Base-by-base conservation (phyloP, 23 red algal genomes). In the Agarophyton chilense region DNA sequence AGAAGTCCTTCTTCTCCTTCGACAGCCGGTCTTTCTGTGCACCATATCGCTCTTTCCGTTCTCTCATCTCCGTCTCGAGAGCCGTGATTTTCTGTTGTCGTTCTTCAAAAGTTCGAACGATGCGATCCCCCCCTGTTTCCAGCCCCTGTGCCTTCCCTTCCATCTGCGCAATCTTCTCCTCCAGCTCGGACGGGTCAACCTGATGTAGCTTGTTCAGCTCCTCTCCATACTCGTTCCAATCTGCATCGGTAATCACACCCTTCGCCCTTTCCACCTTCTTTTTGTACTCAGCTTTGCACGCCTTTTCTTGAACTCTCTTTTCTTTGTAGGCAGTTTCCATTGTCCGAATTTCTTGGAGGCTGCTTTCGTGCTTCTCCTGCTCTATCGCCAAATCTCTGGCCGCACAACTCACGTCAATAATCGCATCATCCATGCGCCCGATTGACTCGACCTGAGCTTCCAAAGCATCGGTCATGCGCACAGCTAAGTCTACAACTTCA, bases 41-140 rank as follows among this genome's bases (percentile, higher is more conserved):
- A 14, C 67, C 54, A 39, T 76, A 21, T 39, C 45, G 49, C 6
- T 72, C 29, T 62, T 70, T 72, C 16, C 52, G 47, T 21, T 70
- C 43, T 21, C 79, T 78, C 2, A 98, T 70, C n/a, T 84, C 81
- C 4, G 17, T 45, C 49, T 57, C 50, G 22, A 98, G 32, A 78
- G 21, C 45, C 13, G 77, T 72, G 82, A 98, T 98, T 54, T 94
- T 72, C 35, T 63, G 39, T 56, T 86, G 41, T n/a, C 90, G 95
- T 12, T 60, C 52, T 89, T 98, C 86, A 87, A 78, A 98, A 53
- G 42, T 54, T 35, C 73, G 35, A 53, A 98, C 73, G 5, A 91
- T 77, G 0, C 83, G 47, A 31, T 73, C 25, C 9, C 81, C 84
- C 9, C 77, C 78, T n/a, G 29, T 85, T 56, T 58, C 81, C 19